Evolutionary conservation across 2,329 filamentous ascomycete species (phyloP).

Genomic region (Aspergillus sp.): DNA sequence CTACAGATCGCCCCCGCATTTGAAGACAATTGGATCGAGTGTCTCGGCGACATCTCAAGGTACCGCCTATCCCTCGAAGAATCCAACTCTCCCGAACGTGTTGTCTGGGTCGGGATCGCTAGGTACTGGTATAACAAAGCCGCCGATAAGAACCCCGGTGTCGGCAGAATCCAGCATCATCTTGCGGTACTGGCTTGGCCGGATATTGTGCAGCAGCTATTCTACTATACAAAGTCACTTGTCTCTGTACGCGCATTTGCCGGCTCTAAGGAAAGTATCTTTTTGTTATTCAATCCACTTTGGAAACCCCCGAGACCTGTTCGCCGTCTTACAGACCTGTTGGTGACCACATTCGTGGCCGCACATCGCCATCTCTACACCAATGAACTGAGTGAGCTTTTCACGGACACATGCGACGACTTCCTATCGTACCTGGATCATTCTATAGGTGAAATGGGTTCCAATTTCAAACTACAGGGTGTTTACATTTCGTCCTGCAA

Average conservation of each 20-base stretch:
- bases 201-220: conserved; percentile 58
- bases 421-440: conserved; percentile 49
- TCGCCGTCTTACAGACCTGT: conserved; percentile 25
- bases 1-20: conserved; percentile 84
- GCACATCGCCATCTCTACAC: conserved; percentile 54
- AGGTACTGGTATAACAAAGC: conserved; percentile 83
- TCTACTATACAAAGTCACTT: conserved; percentile 60
- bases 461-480: conserved; percentile 54
- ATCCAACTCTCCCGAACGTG: conserved; percentile 69
- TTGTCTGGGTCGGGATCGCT: conserved; percentile 79
- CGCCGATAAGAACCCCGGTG: conserved; percentile 70
- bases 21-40: conserved; percentile 90
- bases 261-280: conserved; percentile 57
- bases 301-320: conserved; percentile 40
- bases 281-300: conserved; percentile 55
- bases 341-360: conserved; percentile 53
- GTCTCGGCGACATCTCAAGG: conserved; percentile 78
- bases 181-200: conserved; percentile 67
- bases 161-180: conserved; percentile 84
- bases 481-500: conserved; percentile 57
- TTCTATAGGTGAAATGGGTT: conserved; percentile 48
- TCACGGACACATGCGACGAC: conserved; percentile 37
- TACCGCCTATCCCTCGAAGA: conserved; percentile 94
- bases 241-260: conserved; percentile 56
- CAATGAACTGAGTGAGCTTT: conserved; percentile 34